Percentiles rank a stretch among this genome's conserved stretches.
phyloP scores from a whole-genome alignment of 805 yeast genomes.

The Schwanniomyces occidentalis region DNA sequence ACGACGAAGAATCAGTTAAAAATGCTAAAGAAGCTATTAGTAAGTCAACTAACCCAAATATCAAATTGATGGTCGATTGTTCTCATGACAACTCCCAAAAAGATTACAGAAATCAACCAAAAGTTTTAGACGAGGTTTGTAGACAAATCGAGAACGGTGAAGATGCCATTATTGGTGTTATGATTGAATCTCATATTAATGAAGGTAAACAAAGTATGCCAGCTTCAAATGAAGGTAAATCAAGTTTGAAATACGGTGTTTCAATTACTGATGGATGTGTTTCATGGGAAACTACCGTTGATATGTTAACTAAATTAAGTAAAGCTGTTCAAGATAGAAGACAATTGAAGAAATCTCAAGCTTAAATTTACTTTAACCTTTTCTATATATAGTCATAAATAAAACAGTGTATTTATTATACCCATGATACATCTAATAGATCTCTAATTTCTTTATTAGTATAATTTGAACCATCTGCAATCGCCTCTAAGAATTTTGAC shows the following conservation, averaged over 20 bases:
- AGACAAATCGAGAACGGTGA: slow-evolving; percentile 83
- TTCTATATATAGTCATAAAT: slow-evolving; percentile 3
- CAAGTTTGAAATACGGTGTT: slow-evolving; percentile 83
- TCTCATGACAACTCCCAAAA: slow-evolving; percentile 97
- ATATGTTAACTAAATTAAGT: slow-evolving; percentile 75
- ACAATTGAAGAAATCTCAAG: slow-evolving; percentile 22
- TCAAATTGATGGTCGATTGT: slow-evolving; percentile 89
- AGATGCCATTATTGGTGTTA: slow-evolving; percentile 79
- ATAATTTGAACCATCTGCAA: slow-evolving; percentile 8
- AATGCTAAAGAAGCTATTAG: slow-evolving; percentile 68
- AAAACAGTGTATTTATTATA: slow-evolving; percentile 1
- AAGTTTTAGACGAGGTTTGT: slow-evolving; percentile 80
- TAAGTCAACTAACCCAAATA: slow-evolving; percentile 46
- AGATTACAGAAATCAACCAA: slow-evolving; percentile 93
- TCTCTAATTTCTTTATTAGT: slow-evolving; percentile 9
- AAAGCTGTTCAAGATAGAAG: slow-evolving; percentile 84
- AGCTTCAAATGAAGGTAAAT: slow-evolving; percentile 47
- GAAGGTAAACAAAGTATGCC: slow-evolving; percentile 92
- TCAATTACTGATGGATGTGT: slow-evolving; percentile 98
- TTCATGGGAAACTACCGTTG: slow-evolving; percentile 83
- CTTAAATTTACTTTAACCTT: slow-evolving; percentile 3
- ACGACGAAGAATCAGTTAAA: slow-evolving; percentile 75
- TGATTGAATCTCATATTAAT: slow-evolving; percentile 91
- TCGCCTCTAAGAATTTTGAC: slow-evolving; percentile 12
- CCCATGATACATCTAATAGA: slow-evolving; percentile 10